phyloP scores from a whole-genome alignment of 192 early-diverging fungal genomes.

The Rhizoclosmatium globosum region DNA sequence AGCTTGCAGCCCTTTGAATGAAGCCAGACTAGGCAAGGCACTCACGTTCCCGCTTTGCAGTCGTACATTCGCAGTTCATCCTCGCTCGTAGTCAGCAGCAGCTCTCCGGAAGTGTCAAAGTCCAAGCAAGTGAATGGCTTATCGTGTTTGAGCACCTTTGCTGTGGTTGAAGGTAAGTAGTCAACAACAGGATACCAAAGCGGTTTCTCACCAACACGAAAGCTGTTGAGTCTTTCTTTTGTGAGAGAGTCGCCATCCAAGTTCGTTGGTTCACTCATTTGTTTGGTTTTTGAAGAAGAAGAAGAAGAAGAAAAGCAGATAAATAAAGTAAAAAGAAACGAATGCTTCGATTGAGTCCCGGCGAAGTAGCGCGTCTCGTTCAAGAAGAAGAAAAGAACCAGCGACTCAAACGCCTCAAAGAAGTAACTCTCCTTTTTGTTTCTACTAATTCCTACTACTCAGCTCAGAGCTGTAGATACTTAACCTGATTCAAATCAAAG shows the following conservation, averaged over 20 bases:
- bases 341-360: constrained; percentile 22
- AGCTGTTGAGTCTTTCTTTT: not conserved
- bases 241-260: constrained; percentile 9
- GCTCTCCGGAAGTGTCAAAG: constrained; percentile 79
- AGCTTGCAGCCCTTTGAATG: no score
- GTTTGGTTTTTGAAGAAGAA: no score
- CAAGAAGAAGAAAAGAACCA: not conserved
- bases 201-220: not conserved
- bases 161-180: not conserved
- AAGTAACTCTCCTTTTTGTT: not conserved
- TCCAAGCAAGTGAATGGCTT: constrained; percentile 80
- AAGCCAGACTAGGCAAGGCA: constrained; percentile 12
- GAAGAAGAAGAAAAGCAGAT: not conserved
- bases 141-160: constrained; percentile 84
- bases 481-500: not conserved
- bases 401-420: constrained; percentile 8
- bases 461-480: not conserved
- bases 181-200: not conserved
- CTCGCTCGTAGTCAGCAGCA: constrained; percentile 78
- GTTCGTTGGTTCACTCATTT: not conserved
- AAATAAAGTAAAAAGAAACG: not conserved
- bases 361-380: not conserved
- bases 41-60: constrained; percentile 79
- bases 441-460: not conserved
- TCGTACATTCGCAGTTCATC: constrained; percentile 94